Base-by-base conservation (phyloP, 2,329 filamentous ascomycete genomes). In the Nemania diffusa region DNA sequence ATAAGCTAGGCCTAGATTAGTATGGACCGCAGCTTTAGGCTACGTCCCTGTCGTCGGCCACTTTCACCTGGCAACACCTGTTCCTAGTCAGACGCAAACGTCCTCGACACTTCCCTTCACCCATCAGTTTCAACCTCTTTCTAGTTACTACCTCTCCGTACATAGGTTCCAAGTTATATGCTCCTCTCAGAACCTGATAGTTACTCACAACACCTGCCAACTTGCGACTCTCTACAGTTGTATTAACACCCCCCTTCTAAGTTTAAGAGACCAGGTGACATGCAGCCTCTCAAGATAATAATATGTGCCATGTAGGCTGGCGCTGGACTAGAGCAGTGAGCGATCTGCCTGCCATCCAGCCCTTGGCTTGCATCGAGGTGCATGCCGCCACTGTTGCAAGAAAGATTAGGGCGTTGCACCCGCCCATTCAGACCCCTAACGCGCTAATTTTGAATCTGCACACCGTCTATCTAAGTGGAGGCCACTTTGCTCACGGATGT, bases 351-450 rank as follows among this genome's bases (percentile, higher is more conserved):
- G 15, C 15, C 4, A 50, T 60, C 50, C 40, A 22, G 60, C 56
- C 29, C 40, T 42, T 3, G 40, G 27, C 40, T 42, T 3, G 40
- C 40, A 48, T 64, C 20, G 29, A 64, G 27, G 17, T 50, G 62
- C 62, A 55, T 64, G 40, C 44, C 46, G 22, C 40, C 22, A 40
- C 48, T 15, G 51, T 24, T 46, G 17, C 40, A 13, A 50, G 27
- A n/a, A 29, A 6, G 48, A 58, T 29, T n/a, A 48, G 40, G 44
- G 13, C 42, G 32, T 26, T 58, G 29, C 24, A 34, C 13, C 42
- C 27, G 17, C 11, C 22, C 22, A n/a, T 50, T n/a, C 29, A 27
- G 22, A 8, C 46, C 46, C 22, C 46, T 6, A 27, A 26, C 46
- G 5, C 46, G 8, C 46, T n/a, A 50, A 15, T 26, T 15, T 11